A percentile compares a stretch with the other conserved stretches of the same genome.
Evolutionary conservation across 2,329 filamentous ascomycete genomes (phyloP).

Genomic region (Cercospora sojina): DNA sequence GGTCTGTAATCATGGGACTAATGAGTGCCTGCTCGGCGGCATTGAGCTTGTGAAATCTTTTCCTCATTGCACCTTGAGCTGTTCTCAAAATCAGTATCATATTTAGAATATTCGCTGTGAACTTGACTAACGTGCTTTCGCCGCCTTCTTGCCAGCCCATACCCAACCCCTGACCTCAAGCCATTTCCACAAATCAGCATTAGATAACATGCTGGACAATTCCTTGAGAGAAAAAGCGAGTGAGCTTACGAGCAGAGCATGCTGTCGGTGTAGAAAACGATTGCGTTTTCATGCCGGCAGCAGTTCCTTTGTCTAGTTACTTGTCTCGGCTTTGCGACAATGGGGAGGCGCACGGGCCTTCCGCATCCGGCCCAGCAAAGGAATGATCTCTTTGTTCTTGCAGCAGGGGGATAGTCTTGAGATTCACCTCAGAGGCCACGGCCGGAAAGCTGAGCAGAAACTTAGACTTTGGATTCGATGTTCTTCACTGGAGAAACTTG

Average conservation of each 20-base stretch:
- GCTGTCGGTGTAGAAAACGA: neutral
- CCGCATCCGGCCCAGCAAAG: neutral
- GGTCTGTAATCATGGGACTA: neutral
- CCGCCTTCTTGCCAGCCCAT: neutral
- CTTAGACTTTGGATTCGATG: too few species aligned
- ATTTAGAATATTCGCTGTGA: neutral
- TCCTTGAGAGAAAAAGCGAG: neutral
- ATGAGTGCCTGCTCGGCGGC: neutral
- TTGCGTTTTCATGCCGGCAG: neutral
- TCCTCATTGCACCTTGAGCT: neutral
- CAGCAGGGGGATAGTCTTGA: neutral
- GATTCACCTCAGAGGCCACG: neutral
- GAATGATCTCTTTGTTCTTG: neutral
- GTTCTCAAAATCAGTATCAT: neutral
- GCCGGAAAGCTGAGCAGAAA: too few species aligned
- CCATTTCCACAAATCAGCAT: neutral
- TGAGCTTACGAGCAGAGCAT: neutral
- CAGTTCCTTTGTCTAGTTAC: neutral
- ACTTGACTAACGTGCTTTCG: neutral
- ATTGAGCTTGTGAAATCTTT: neutral
- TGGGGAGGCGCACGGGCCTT: neutral
- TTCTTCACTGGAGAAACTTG: too few species aligned
- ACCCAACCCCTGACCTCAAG: neutral
- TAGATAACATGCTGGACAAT: neutral
- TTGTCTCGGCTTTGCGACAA: neutral